These are phyloP conservation scores for Allomyces macrogynus DNA, from an alignment of 192 early-diverging fungal species.

Conservation along the genomic window DNA sequence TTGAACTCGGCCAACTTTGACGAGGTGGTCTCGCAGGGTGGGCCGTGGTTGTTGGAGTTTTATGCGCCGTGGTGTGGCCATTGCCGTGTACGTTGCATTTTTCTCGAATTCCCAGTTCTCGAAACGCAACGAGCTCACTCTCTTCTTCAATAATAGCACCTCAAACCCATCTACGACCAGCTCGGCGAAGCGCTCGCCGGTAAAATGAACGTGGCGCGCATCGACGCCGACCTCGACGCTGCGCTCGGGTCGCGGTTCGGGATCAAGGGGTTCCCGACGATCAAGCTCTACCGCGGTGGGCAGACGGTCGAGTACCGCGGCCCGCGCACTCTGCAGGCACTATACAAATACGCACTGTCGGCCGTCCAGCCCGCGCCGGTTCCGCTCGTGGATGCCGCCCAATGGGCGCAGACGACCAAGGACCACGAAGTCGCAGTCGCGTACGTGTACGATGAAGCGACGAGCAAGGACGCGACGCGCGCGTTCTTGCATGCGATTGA, in stretches of 20 bases:
- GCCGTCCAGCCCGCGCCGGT: background rate
- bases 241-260: background rate
- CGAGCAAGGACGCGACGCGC: background rate
- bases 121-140: too few species aligned
- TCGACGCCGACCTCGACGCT: background rate
- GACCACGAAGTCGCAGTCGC: background rate
- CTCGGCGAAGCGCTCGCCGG: background rate
- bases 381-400: background rate
- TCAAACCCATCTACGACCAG: background rate
- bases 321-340: background rate
- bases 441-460: background rate
- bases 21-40: background rate
- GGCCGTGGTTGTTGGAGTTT: slow-evolving; percentile 1
- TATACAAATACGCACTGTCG: background rate
- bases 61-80: background rate
- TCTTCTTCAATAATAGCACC: too few species aligned
- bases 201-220: background rate
- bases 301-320: background rate
- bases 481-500: background rate
- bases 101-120: too few species aligned
- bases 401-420: background rate
- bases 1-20: background rate
- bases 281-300: background rate
- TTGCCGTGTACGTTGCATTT: too few species aligned
- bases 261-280: background rate